Percentiles rank a stretch among this genome's conserved stretches.
Conservation (phyloP, 768 basidiomycete species). For the Chiua virens region DNA sequence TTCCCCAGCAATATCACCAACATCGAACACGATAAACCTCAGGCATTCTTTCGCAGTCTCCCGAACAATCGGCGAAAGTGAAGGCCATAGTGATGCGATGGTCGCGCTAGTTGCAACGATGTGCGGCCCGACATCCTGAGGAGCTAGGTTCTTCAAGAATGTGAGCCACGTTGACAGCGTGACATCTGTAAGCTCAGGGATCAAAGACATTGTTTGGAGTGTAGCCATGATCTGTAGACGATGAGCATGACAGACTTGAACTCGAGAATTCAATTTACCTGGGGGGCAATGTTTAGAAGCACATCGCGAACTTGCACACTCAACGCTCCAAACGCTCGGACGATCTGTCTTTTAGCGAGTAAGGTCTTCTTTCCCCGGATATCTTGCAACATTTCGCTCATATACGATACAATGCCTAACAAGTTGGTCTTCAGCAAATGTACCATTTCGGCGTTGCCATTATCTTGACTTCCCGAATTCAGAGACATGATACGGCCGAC, state of each 20-base stretch:
- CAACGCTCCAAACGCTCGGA: constrained; percentile 75
- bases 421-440: constrained; percentile 72
- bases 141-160: constrained; percentile 69
- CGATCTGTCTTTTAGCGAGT: constrained; percentile 68
- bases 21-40: constrained; percentile 65
- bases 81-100: constrained; percentile 74
- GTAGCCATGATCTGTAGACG: constrained; percentile 85
- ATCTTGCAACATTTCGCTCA: constrained; percentile 88
- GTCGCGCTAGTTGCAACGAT: constrained; percentile 87
- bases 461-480: constrained; percentile 26
- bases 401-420: constrained; percentile 79
- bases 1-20: constrained; percentile 50
- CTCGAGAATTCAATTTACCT: constrained; percentile 50
- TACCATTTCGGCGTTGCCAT: constrained; percentile 42
- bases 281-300: constrained; percentile 79
- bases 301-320: constrained; percentile 67
- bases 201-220: constrained; percentile 82
- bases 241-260: constrained; percentile 8
- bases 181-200: constrained; percentile 72
- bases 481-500: constrained; percentile 37
- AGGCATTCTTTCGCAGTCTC: constrained; percentile 59
- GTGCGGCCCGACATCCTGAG: constrained; percentile 75
- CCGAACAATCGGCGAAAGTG: constrained; percentile 53
- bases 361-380: constrained; percentile 73
- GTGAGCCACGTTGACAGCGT: constrained; percentile 78